Base-by-base conservation (phyloP, 768 basidiomycete species). In the Lactarius vividus region DNA sequence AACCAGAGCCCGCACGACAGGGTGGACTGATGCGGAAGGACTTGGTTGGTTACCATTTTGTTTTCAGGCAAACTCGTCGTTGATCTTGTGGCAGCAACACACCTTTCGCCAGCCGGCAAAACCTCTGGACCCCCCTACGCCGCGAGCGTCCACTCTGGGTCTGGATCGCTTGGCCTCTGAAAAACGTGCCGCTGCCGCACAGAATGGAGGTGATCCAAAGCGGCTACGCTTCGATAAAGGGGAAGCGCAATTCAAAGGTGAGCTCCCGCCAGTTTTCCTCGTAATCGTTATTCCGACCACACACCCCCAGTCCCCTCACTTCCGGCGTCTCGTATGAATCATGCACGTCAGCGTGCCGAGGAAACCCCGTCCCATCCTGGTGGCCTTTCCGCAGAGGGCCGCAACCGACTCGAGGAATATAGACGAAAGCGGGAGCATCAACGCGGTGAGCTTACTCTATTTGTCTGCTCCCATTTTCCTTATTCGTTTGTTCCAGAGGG, bases 321-420 rank as follows among this genome's bases (percentile, higher is more conserved):
- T 26, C 96, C 94, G 65, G 78, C 79, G 16, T 79, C 79, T 35
- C 81, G 84, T 55, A 77, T 74, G 46, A 75, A 79, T n/a, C 86
- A 88, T 72, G 73, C 82, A 2, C 84, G 96, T 6, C 87, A 91
- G 66, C 80, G 91, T 65, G 91, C 87, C 0, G 89, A 90, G 70
- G 96, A 97, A 70, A 98, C 96, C 0, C 96, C 96, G 0, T 96
- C 96, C 23, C 92, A 96, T 73, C 88, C 92, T 3, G 91, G 92
- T 42, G 96, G 96, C 18, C 78, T 99, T 23, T 91, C 93, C 1
- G 90, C 92, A 31, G 78, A 80, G 1, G 94, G 88, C 16, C 80
- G 88, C 23, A 80, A 82, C 69, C 78, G 84, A 65, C 77, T 98
- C 33, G 94, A 95, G 63, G 95, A 96, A 69, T 78, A 93, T 71